Percentiles rank a stretch among this genome's conserved stretches.
These are phyloP conservation scores for Xerocomellus dryophilus DNA, from an alignment of 768 basidiomycete genomes.

Conservation along the genomic window DNA sequence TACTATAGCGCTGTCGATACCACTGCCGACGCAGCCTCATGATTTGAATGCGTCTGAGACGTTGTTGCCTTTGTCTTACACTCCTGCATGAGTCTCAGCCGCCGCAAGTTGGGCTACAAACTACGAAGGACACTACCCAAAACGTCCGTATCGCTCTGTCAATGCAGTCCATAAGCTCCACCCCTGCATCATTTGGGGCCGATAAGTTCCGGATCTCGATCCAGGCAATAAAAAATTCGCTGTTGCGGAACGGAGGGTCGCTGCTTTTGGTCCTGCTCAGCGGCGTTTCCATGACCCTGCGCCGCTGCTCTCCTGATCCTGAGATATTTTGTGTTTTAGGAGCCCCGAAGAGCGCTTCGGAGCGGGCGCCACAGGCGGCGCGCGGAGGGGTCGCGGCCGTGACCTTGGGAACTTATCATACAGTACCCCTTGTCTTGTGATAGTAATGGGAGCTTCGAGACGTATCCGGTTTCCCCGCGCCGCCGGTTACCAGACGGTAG, in stretches of 20 bases:
- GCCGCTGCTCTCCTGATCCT: constrained; percentile 12
- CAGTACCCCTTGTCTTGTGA: too few species aligned
- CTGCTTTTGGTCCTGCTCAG: constrained; percentile 28
- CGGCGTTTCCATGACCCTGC: constrained; percentile 30
- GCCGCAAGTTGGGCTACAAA: neutral
- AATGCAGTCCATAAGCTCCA: constrained; percentile 12
- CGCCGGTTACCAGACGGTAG: neutral
- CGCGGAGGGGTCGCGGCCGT: constrained; percentile 28
- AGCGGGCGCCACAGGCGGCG: constrained; percentile 10
- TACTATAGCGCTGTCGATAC: constrained; percentile 23
- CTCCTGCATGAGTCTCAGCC: neutral
- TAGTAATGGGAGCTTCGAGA: too few species aligned
- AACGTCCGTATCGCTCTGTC: constrained; percentile 1
- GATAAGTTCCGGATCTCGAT: constrained; percentile 32
- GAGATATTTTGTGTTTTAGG: constrained; percentile 7
- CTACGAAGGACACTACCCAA: constrained; percentile 7
- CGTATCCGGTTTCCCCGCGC: neutral
- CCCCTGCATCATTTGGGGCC: constrained; percentile 27
- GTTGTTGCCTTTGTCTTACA: constrained; percentile 19
- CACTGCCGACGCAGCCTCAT: too few species aligned
- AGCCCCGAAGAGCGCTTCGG: constrained; percentile 7
- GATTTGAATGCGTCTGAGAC: constrained; percentile 12
- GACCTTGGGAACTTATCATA: neutral
- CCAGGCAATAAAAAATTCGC: constrained; percentile 23
- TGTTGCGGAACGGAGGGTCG: constrained; percentile 29